Evolutionary conservation across 2,329 filamentous ascomycete species (phyloP), one percentile per base, ranked within the genome.

Genomic region (Beauveria australis): DNA sequence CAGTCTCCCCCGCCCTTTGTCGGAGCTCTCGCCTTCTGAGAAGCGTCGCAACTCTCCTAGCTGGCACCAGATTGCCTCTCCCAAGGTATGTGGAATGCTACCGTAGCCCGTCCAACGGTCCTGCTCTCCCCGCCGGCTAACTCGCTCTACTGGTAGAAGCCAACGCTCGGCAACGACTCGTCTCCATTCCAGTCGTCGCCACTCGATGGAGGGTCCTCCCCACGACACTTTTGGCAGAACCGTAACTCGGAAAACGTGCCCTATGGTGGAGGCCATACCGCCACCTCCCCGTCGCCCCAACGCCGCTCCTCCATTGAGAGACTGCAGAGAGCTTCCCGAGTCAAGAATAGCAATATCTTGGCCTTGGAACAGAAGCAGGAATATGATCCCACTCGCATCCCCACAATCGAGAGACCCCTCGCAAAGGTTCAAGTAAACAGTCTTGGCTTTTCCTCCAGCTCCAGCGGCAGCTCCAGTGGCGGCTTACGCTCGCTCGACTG

Each of bases 301-400:
- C 89, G 91, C 69, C 88, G 93, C 71, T 90, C 91, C 51, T 97
- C 93, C 19, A 92, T 99, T 66, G 94, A 99, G 81, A 92, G 92
- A 70, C 82, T 99, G 62, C 95, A 97, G 77, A 91, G 88, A 72
- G 92, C 92, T 37, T 96, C 93, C 60, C 89, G 94, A 63, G 94
- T 99, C 69, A 96, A 93, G 81, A 97, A 96, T 78, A 97, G 93
- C 82, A 96, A 88, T 77, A 97, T 97, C 81, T 91, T 96, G 72
- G 92, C 91, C 47, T 88, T 92, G 60, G 92, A 97, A 76, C 89
- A 92, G 71, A 92, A 92, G 76, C 86, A 92, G 73, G 89, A 95
- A 78, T 97, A 97, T 79, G 91, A 97, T 73, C 91, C 92, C 30
- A 83, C 88, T 60, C 84, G 85, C 66, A 76, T 92, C 59, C 88